These are phyloP conservation scores for Calonectria pteridis DNA, from an alignment of 2,329 filamentous ascomycete genomes.

Conservation along the genomic window DNA sequence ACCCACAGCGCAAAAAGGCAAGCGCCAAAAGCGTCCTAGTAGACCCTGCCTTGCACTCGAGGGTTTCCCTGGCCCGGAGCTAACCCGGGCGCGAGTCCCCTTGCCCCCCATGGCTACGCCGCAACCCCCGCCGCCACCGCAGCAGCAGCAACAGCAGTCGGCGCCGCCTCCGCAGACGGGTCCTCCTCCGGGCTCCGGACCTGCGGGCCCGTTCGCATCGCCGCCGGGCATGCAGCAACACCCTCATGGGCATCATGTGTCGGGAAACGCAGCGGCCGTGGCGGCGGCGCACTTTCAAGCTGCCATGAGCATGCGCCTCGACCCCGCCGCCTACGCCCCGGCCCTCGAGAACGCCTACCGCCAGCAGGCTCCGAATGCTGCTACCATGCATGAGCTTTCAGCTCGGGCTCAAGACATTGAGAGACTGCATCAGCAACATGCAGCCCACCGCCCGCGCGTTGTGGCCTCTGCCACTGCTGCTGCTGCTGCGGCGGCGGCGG, in stretches of 20 bases:
- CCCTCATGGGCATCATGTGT: background rate
- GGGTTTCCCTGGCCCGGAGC: background rate
- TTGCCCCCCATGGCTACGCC: constrained; percentile 30
- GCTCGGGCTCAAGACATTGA: constrained; percentile 3
- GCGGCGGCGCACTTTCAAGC: constrained; percentile 31
- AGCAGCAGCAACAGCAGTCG: background rate
- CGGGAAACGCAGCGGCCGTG: background rate
- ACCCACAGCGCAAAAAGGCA: background rate
- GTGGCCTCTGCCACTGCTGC: background rate
- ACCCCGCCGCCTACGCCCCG: constrained; percentile 30
- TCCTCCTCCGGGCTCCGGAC: constrained; percentile 5
- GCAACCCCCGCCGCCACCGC: constrained; percentile 22
- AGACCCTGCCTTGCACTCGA: background rate
- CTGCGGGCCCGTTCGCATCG: constrained; percentile 27
- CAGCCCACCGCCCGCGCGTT: background rate
- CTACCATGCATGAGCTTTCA: constrained; percentile 6
- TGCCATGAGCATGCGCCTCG: constrained; percentile 30
- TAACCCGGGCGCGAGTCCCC: background rate
- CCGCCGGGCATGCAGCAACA: constrained; percentile 23
- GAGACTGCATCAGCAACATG: constrained; percentile 13
- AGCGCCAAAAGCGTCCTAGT: background rate
- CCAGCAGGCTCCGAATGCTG: background rate
- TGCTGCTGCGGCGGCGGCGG: background rate
- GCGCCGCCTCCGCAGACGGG: background rate
- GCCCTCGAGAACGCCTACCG: constrained; percentile 37